These are phyloP conservation scores for Leccinellum luteum DNA, from an alignment of 768 basidiomycete species.

Conservation along the genomic window DNA sequence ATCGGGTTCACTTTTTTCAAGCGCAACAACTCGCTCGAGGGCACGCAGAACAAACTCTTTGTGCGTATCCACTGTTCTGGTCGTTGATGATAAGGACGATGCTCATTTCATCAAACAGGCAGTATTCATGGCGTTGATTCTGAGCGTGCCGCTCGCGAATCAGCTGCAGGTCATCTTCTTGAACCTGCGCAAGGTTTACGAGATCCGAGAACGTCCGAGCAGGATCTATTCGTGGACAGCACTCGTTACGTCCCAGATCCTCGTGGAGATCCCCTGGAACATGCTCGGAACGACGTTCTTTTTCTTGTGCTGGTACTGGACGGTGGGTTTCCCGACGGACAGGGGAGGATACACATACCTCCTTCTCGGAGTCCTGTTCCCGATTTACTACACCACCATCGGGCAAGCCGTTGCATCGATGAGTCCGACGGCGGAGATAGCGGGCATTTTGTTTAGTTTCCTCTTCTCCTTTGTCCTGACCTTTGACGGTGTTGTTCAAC, in stretches of 20 bases:
- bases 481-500: slow-evolving; percentile 72
- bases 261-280: slow-evolving; percentile 63
- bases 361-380: slow-evolving; percentile 51
- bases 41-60: slow-evolving; percentile 65
- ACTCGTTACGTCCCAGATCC: slow-evolving; percentile 50
- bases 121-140: slow-evolving; percentile 55
- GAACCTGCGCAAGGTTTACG: slow-evolving; percentile 56
- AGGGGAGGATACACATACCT: slow-evolving; percentile 63
- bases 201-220: slow-evolving; percentile 63
- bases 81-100: background rate
- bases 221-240: slow-evolving; percentile 67
- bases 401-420: slow-evolving; percentile 61
- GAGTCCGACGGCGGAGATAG: slow-evolving; percentile 58
- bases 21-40: slow-evolving; percentile 50
- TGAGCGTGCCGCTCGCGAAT: slow-evolving; percentile 52
- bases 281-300: slow-evolving; percentile 54
- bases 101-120: slow-evolving; percentile 31
- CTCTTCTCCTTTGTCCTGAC: slow-evolving; percentile 62
- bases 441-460: slow-evolving; percentile 55
- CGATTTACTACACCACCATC: slow-evolving; percentile 60
- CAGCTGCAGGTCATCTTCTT: slow-evolving; percentile 65
- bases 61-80: slow-evolving; percentile 35
- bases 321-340: slow-evolving; percentile 54
- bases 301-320: slow-evolving; percentile 72
- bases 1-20: slow-evolving; percentile 65